Percentiles rank a stretch among this genome's conserved stretches.
Conservation (phyloP, 148 eudicot genomes). For the Nepenthes mirabilis region DNA sequence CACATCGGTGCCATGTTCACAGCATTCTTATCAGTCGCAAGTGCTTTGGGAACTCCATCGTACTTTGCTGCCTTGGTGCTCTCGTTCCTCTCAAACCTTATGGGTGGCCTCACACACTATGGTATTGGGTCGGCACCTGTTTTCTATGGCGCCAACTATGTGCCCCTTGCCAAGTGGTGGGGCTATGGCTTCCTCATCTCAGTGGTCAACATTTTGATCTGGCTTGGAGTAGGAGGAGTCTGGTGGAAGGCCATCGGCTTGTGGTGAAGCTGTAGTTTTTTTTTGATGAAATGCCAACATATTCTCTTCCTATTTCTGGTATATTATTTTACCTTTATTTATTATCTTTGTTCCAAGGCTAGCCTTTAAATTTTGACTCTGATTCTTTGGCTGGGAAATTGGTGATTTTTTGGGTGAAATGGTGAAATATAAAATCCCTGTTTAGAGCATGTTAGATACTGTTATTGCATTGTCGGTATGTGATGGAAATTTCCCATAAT, state of each 20-base stretch:
- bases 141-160: slow-evolving; percentile 89
- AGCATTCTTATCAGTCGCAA: slow-evolving; percentile 86
- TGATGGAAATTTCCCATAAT: neutral
- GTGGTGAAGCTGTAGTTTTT: slow-evolving; percentile 37
- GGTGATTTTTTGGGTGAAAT: neutral
- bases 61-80: slow-evolving; percentile 83
- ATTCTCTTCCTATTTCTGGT: neutral
- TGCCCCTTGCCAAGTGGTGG: slow-evolving; percentile 94
- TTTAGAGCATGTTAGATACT: neutral
- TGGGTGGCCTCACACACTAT: slow-evolving; percentile 97
- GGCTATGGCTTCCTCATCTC: slow-evolving; percentile 85
- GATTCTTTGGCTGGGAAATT: neutral
- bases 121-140: slow-evolving; percentile 97
- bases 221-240: slow-evolving; percentile 94
- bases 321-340: neutral
- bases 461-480: neutral
- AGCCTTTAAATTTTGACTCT: neutral
- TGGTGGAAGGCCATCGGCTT: slow-evolving; percentile 97
- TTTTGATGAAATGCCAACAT: neutral
- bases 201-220: slow-evolving; percentile 68
- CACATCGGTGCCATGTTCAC: slow-evolving; percentile 99
- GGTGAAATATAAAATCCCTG: neutral
- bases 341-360: neutral
- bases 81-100: slow-evolving; percentile 78
- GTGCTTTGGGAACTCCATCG: slow-evolving; percentile 87